These are phyloP conservation scores for Ophiostoma ulmi DNA, from an alignment of 2,329 filamentous ascomycete genomes.

Conservation along the genomic window DNA sequence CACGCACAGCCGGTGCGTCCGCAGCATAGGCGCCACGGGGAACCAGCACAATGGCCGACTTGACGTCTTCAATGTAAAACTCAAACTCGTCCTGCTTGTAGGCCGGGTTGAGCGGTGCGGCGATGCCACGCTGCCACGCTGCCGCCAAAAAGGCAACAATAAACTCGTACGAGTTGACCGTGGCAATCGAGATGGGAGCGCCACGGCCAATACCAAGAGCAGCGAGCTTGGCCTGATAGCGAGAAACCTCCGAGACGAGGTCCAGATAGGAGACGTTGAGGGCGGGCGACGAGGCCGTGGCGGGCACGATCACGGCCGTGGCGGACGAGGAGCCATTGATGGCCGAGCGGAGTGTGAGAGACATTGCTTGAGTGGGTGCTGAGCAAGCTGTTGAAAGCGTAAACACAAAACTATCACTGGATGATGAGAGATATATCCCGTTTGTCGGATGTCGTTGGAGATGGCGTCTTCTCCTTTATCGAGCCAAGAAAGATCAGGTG, in stretches of 20 bases:
- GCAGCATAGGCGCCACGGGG: constrained; percentile 64
- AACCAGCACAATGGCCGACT: constrained; percentile 71
- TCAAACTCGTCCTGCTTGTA: constrained; percentile 90
- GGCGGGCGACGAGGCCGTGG: constrained; percentile 42
- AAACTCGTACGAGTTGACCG: constrained; percentile 82
- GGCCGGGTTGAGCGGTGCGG: constrained; percentile 78
- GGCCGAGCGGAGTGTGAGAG: constrained; percentile 47
- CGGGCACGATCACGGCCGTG: constrained; percentile 68
- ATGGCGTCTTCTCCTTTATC: not conserved
- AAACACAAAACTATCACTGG: too few relatives aligned
- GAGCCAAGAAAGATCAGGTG: not conserved
- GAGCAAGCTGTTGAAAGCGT: not conserved
- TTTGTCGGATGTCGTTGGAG: not conserved
- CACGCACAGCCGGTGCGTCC: constrained; percentile 66
- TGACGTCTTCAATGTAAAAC: constrained; percentile 85
- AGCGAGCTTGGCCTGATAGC: constrained; percentile 74
- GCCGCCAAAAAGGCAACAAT: constrained; percentile 81
- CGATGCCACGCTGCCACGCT: constrained; percentile 77
- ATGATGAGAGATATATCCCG: too few relatives aligned
- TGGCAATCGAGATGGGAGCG: constrained; percentile 74
- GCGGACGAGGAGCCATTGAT: constrained; percentile 44
- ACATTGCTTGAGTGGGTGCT: constrained; percentile 30
- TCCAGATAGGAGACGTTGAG: constrained; percentile 65
- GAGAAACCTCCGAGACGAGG: constrained; percentile 59
- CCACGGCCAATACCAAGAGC: constrained; percentile 63